phyloP scores from a whole-genome alignment of 495 filamentous ascomycete species.

The Lasiosphaeria miniovina region DNA sequence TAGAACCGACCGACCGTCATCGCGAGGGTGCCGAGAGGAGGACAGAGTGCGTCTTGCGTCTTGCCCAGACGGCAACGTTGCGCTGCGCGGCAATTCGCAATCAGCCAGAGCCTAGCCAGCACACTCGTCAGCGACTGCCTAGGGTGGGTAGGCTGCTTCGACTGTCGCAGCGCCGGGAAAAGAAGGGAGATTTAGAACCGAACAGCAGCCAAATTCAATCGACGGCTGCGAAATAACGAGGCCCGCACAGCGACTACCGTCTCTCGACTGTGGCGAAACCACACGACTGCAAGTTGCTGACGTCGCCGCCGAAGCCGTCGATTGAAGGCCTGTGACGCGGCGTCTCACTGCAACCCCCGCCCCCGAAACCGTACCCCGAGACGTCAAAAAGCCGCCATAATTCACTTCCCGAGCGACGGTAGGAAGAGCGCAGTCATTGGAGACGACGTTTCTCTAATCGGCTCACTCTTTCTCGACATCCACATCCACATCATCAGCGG shows the following conservation, averaged over 20 bases:
- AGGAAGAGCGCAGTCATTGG: constrained; percentile 7
- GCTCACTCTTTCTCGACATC: constrained; percentile 10
- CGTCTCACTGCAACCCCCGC: background rate
- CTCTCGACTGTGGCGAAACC: constrained; percentile 9
- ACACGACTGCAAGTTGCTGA: constrained; percentile 12
- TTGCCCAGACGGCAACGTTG: constrained; percentile 16
- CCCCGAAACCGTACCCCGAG: background rate
- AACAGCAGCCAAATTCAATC: constrained; percentile 12
- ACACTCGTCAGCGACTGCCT: constrained; percentile 1
- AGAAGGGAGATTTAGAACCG: background rate
- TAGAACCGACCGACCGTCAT: background rate
- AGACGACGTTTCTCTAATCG: constrained; percentile 6
- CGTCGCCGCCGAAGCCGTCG: constrained; percentile 13
- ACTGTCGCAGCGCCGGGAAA: constrained; percentile 9
- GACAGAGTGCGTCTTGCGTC: background rate
- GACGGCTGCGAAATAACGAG: background rate
- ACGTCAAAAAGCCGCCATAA: background rate
- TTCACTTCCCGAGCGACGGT: constrained; percentile 6
- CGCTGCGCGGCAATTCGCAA: constrained; percentile 24
- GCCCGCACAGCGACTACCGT: too few species aligned
- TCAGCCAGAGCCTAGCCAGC: constrained; percentile 19
- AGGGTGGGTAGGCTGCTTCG: background rate
- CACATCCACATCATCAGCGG: constrained; percentile 2
- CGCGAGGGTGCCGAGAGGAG: background rate
- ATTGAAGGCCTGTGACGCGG: constrained; percentile 10